Base-by-base conservation (phyloP, 345 rosid genomes). In the Arabis hirsuta region DNA sequence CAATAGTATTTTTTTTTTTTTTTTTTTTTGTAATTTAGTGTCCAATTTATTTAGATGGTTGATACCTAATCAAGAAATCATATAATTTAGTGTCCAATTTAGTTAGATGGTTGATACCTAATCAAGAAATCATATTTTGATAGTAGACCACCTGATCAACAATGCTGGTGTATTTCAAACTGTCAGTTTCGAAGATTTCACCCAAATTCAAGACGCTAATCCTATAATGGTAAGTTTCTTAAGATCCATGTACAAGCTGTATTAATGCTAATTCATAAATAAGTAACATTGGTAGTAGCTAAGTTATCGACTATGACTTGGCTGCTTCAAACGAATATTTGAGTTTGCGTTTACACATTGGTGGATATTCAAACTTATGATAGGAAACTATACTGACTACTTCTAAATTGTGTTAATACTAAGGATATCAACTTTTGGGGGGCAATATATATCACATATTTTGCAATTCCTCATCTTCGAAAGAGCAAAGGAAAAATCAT, bases 381-480 rank as follows among this genome's bases (percentile, higher is more conserved):
- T 9, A 8, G 11, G 41, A 36, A 36, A 36, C 41, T 36, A 36
- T 36, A 52, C 13, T 43, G 19, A 67, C 7, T 26, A 26, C 19
- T 36, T 54, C 9, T 54, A 42, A 55, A 16, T 16, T 67, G 43
- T 29, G 9, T 47, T 19, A 27, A 59, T 69, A 51, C 7, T 12
- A 62, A 84, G 86, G 76, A 82, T 12, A 67, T 59, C 3, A 84
- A 86, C 51, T 86, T 82, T 67, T 81, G 90, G 90, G 90, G 88
- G 2, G 46, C 85, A 3, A 62, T 73, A 9, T 78, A 81, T 16
- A 52, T 66, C 34, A 79, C 86, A 9, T 76, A 72, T 31, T 82
- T 81, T 36, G 90, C 86, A 12, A 71, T 79, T 67, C 84, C 88
- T 24, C 76, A 81, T 67, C 81, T 84, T 8, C 76, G 69, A 52